Evolutionary conservation across 2,329 filamentous ascomycete species (phyloP), one percentile per base, ranked within the genome.

Genomic region (Fusarium sp.): DNA sequence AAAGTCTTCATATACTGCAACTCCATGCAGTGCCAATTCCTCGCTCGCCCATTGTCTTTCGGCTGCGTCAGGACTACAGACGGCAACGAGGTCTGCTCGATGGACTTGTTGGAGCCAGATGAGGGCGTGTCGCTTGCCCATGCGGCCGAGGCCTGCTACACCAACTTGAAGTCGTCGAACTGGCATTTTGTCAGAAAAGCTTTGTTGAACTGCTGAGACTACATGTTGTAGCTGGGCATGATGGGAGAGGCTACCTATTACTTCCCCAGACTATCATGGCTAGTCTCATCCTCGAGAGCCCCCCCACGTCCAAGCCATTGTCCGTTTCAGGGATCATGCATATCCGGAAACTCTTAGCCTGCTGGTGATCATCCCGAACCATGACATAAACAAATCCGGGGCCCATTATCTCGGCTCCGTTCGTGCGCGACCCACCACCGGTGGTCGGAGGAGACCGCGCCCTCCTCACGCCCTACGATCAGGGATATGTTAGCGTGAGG

Each of bases 121-220:
- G 56, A 85, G 78, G 62, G 85, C 87, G 78, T 88, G 86, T 20
- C 86, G 83, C 68, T 85, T 84, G 57, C 87, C 87, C 85, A 89
- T 89, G 73, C 87, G 85, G 38, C 87, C 87, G 54, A 88, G 85
- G 57, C 87, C 87, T 38, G 85, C 85, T 59, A 85, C 85, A 63
- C 82, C 87, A 71, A 88, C 80, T 71, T 85, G 81, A 66, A 87
- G 79, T 71, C 81, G 82, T 59, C 68, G 63, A 29, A 79, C 69
- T 45, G 20, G 40, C 11, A 45, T 38, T 38, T 38, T n/a, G 16
- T 16, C 10, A 38, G 16, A 38, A 18, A 38, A 38, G 36, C 10
- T 18, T 38, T 40, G 36, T 40, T n/a, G 36, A 40, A 40, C 9
- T 10, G 7, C 36, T n/a, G 36, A 10, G 36, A 40, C 6, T 29